These are phyloP conservation scores for Nicotiana obtusifolia DNA, from an alignment of 257 asterid genomes.

Conservation along the genomic window DNA sequence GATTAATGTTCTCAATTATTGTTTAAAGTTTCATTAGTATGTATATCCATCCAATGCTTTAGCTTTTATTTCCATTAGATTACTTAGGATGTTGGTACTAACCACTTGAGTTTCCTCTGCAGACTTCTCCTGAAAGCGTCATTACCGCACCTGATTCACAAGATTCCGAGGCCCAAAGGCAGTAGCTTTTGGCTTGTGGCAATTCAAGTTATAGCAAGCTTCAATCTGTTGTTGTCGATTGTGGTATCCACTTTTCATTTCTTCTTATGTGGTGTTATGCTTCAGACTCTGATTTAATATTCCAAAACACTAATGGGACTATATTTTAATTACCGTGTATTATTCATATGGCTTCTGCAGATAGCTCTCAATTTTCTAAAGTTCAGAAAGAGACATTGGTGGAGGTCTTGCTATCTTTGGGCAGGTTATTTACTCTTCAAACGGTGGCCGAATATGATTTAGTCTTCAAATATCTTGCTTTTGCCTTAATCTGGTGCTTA, in stretches of 20 bases:
- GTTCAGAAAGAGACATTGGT: conserved; percentile 57
- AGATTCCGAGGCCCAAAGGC: conserved; percentile 63
- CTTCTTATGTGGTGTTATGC: not conserved
- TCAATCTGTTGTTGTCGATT: conserved; percentile 63
- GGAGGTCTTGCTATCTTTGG: conserved; percentile 88
- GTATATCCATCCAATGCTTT: not conserved
- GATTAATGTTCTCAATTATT: not conserved
- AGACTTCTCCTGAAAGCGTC: conserved; percentile 60
- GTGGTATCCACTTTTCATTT: conserved; percentile 40
- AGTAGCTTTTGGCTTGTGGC: conserved; percentile 77
- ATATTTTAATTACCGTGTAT: not conserved
- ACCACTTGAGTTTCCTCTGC: conserved; percentile 14
- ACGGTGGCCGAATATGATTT: not conserved
- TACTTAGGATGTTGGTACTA: not conserved
- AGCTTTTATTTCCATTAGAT: not conserved
- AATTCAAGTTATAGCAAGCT: conserved; percentile 73
- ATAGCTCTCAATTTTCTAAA: conserved; percentile 60
- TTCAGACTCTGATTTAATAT: not conserved
- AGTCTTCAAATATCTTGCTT: conserved; percentile 4
- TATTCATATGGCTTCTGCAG: conserved; percentile 35
- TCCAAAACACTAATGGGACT: not conserved
- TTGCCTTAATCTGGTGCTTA: conserved; percentile 20
- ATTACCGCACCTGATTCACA: conserved; percentile 56
- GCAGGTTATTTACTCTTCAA: conserved; percentile 37
- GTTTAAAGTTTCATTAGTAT: not conserved